Evolutionary conservation across 768 basidiomycete genomes (phyloP).

Genomic region (Lactarius pseudohatsudake): DNA sequence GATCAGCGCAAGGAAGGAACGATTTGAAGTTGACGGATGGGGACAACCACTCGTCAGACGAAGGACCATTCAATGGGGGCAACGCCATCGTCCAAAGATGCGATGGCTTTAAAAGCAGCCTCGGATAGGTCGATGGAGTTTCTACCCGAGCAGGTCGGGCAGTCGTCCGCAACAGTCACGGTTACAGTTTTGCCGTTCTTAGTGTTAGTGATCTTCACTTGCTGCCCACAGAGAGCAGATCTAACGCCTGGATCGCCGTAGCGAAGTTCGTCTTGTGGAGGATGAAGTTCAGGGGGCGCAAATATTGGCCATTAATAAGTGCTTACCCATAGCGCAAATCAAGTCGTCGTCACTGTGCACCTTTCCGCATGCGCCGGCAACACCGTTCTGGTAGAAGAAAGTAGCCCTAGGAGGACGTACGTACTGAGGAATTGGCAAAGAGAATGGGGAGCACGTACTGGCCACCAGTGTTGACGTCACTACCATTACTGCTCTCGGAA

Average conservation of each 20-base stretch:
- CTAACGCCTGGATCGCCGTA: slow-evolving; percentile 48
- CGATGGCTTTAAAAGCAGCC: slow-evolving; percentile 64
- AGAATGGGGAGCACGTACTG: slow-evolving; percentile 7
- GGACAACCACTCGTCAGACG: slow-evolving; percentile 7
- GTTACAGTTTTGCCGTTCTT: slow-evolving; percentile 55
- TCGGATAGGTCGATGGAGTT: slow-evolving; percentile 76
- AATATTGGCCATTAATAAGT: background rate
- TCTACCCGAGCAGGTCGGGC: slow-evolving; percentile 55
- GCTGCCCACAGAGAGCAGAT: slow-evolving; percentile 64
- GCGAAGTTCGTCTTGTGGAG: slow-evolving; percentile 45
- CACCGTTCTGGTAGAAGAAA: slow-evolving; percentile 50
- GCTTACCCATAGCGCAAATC: slow-evolving; percentile 64
- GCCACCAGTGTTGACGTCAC: slow-evolving; percentile 11
- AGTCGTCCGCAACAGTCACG: slow-evolving; percentile 74
- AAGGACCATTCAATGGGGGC: slow-evolving; percentile 51
- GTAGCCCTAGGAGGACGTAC: slow-evolving; percentile 38
- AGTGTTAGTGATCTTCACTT: slow-evolving; percentile 63
- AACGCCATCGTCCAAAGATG: slow-evolving; percentile 48
- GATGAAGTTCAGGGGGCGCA: background rate
- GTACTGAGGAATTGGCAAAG: background rate
- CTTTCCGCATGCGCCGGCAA: slow-evolving; percentile 77
- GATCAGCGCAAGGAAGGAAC: slow-evolving; percentile 22
- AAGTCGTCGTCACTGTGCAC: slow-evolving; percentile 53
- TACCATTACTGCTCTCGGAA: background rate
- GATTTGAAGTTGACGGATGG: slow-evolving; percentile 13